Base-by-base conservation (phyloP, 192 early-diverging fungal genomes). In the Coemansia sp. region DNA sequence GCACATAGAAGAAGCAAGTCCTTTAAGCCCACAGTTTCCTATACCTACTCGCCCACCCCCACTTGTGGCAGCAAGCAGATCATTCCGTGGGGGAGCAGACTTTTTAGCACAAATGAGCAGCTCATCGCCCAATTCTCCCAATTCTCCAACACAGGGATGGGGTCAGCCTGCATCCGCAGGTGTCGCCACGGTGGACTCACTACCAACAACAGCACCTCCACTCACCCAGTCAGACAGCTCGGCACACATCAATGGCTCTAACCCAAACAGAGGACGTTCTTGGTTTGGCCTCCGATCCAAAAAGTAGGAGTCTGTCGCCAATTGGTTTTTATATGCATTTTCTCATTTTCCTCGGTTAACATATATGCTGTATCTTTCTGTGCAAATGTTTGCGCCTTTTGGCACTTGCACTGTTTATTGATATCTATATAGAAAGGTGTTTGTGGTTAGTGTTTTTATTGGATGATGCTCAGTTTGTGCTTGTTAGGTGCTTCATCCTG, bases 231-330 rank as follows among this genome's bases (percentile, higher is more conserved):
- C 26, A 16, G 31, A 6, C 14, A 60, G 22, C 22, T 28, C 31
- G 8, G 54, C 3, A 10, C 19, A 18, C 31, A 34, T 5, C n/a
- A 38, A 26, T 24, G 38, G 38, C 38, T 16, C 38, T 16, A 16
- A 0, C 21, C 7, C 32, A n/a, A 52, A 62, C 58, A 74, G 68
- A 25, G 58, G 77, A 41, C 60, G 65, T 19, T 80, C 72, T 49
- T 80, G 78, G 78, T 80, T 80, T 44, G 55, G 71, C 64, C 71
- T 68, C 6, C 68, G 78, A 16, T 67, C 71, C 19, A 73, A 71
- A 27, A 69, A 64, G 41, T 73, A 60, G 51, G 4, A 32, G 24
- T 47, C 16, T 19, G 4, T 14, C 14, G 38, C 38, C 38, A 44
- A 44, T 44, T 44, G 38, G 12, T 44, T 14, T n/a, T 44, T 44